phyloP scores from a whole-genome alignment of 2,329 filamentous ascomycete species.

The Paraphoma chrysanthemicola region DNA sequence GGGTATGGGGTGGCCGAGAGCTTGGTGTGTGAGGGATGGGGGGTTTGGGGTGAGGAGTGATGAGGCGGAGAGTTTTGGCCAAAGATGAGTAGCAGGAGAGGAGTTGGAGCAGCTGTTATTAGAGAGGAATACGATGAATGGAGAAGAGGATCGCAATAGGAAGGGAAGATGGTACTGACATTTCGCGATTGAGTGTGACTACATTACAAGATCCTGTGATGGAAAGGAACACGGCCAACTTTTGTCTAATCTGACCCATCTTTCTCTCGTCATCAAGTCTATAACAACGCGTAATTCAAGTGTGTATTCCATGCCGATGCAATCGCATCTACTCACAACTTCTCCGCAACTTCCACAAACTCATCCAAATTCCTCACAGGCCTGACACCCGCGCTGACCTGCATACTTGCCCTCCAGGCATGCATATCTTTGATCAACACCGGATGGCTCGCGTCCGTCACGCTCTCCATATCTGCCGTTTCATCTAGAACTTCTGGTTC shows the following conservation, averaged over 20 bases:
- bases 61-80: background rate
- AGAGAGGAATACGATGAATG: no score
- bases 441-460: slow-evolving; percentile 47
- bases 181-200: no score
- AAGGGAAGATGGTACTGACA: no score
- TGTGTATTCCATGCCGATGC: no score
- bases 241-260: no score
- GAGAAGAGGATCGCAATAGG: no score
- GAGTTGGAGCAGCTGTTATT: no score
- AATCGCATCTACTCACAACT: slow-evolving; percentile 14
- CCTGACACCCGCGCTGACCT: slow-evolving; percentile 74
- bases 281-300: no score
- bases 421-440: slow-evolving; percentile 78
- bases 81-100: background rate
- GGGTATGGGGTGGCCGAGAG: slow-evolving; percentile 38
- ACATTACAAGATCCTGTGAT: no score
- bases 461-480: slow-evolving; percentile 29
- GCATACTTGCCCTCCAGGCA: slow-evolving; percentile 78
- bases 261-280: no score
- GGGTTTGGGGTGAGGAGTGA: slow-evolving; percentile 3
- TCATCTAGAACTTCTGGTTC: slow-evolving; percentile 51
- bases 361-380: slow-evolving; percentile 78
- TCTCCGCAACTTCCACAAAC: slow-evolving; percentile 72
- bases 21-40: slow-evolving; percentile 19
- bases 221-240: no score